phyloP scores from a whole-genome alignment of 257 asterid species.

The Primulina eburnea region DNA sequence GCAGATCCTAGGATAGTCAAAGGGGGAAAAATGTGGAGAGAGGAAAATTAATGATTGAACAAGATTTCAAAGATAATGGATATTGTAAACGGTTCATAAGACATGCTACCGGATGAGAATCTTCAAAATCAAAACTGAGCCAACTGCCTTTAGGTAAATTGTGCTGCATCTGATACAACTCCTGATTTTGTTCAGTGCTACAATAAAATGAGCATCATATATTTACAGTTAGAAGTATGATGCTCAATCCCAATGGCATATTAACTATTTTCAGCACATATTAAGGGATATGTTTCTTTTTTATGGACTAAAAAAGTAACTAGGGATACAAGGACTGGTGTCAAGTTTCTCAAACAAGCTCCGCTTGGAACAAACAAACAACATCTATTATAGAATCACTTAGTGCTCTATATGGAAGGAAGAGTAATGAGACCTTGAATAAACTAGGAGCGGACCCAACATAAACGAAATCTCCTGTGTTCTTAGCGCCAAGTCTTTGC shows the following conservation, averaged over 20 bases:
- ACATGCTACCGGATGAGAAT: slow-evolving; percentile 78
- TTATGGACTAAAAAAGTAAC: not conserved
- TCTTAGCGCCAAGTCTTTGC: slow-evolving; percentile 69
- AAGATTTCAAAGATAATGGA: too few species aligned
- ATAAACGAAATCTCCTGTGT: slow-evolving; percentile 73
- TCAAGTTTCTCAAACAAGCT: slow-evolving; percentile 6
- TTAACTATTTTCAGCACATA: not conserved
- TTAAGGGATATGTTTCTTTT: not conserved
- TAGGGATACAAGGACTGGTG: not conserved
- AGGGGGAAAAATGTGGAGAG: slow-evolving; percentile 13
- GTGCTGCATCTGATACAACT: slow-evolving; percentile 49
- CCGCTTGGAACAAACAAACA: not conserved
- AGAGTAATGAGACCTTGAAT: slow-evolving; percentile 59
- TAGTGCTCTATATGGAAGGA: slow-evolving; percentile 13
- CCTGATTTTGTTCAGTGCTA: slow-evolving; percentile 65
- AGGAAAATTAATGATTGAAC: not conserved
- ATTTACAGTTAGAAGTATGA: not conserved
- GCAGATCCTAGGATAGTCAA: slow-evolving; percentile 65
- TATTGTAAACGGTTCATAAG: not conserved
- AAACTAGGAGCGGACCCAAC: slow-evolving; percentile 85
- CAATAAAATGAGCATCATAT: slow-evolving; percentile 24
- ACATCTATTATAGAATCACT: not conserved
- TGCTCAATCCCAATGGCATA: not conserved
- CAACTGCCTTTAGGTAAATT: slow-evolving; percentile 80
- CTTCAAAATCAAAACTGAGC: slow-evolving; percentile 84